Percentiles rank a stretch among this genome's conserved stretches.
Conservation (phyloP, 345 rosid genomes). For the Hypericum androsaemum region DNA sequence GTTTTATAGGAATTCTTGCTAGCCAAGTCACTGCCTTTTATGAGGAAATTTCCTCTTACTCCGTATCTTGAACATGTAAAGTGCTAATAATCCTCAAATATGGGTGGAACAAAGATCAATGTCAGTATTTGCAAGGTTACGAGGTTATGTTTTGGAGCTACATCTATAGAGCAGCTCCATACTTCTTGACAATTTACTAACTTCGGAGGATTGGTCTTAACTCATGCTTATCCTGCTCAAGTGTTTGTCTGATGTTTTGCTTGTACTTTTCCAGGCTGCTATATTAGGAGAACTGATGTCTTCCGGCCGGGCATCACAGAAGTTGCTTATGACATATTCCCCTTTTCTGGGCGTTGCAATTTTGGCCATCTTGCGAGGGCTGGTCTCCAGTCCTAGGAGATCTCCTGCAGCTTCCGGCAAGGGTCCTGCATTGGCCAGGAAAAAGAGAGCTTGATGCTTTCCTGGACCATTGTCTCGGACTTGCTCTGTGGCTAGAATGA, state of each 20-base stretch:
- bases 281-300: conserved; percentile 49
- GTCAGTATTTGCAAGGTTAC: too few species aligned
- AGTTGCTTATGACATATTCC: conserved; percentile 38
- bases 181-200: too few species aligned
- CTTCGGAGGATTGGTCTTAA: background rate
- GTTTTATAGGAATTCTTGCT: too few species aligned
- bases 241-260: background rate
- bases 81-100: too few species aligned
- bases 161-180: too few species aligned
- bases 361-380: conserved; percentile 53
- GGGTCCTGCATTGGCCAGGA: conserved; percentile 38
- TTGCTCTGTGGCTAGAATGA: too few species aligned
- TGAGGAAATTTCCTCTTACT: too few species aligned
- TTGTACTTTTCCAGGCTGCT: conserved; percentile 33
- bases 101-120: too few species aligned
- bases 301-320: conserved; percentile 51
- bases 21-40: too few species aligned
- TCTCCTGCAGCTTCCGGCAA: conserved; percentile 21
- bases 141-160: too few species aligned
- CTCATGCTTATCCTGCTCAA: background rate
- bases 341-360: conserved; percentile 51
- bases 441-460: conserved; percentile 42
- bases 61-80: too few species aligned
- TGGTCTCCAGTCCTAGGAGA: conserved; percentile 22
- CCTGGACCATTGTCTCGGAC: too few species aligned